Percentiles rank a stretch among this genome's conserved stretches.
phyloP scores from a whole-genome alignment of 495 filamentous ascomycete species.

The Apodospora peruviana region DNA sequence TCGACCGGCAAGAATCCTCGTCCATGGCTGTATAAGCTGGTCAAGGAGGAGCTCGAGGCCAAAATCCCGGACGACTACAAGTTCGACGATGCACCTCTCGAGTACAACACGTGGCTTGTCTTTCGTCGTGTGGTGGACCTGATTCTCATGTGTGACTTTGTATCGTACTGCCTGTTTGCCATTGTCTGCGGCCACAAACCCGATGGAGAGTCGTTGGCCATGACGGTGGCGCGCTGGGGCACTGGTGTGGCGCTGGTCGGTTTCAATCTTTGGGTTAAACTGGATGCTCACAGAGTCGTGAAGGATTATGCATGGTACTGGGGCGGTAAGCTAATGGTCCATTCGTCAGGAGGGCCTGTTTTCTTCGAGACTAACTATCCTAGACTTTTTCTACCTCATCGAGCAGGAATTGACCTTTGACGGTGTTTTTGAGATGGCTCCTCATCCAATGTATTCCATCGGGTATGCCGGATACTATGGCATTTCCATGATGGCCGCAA shows the following conservation, averaged over 20 bases:
- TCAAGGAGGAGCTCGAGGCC: slow-evolving; percentile 85
- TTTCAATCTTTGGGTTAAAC: slow-evolving; percentile 98
- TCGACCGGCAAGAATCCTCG: slow-evolving; percentile 71
- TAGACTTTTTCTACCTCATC: slow-evolving; percentile 95
- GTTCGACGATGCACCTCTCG: slow-evolving; percentile 86
- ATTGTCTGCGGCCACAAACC: slow-evolving; percentile 79
- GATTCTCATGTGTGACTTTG: slow-evolving; percentile 97
- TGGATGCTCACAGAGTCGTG: slow-evolving; percentile 96
- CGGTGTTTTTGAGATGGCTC: slow-evolving; percentile 98
- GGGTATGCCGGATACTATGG: slow-evolving; percentile 98
- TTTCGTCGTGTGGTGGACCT: slow-evolving; percentile 92
- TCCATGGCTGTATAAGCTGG: slow-evolving; percentile 70
- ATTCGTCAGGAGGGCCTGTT: neutral
- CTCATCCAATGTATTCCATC: slow-evolving; percentile 98
- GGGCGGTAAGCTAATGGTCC: slow-evolving; percentile 47
- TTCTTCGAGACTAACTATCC: slow-evolving; percentile 6
- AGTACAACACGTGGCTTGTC: slow-evolving; percentile 98
- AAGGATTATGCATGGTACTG: slow-evolving; percentile 99
- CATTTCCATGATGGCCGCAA: slow-evolving; percentile 97
- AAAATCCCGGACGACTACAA: slow-evolving; percentile 93
- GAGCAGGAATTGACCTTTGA: slow-evolving; percentile 98
- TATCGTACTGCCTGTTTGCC: slow-evolving; percentile 92
- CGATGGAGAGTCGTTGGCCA: slow-evolving; percentile 57
- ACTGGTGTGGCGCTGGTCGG: slow-evolving; percentile 72
- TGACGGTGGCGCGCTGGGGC: slow-evolving; percentile 73